Conservation (phyloP, 345 rosid species). For the Gynandropsis gynandra region DNA sequence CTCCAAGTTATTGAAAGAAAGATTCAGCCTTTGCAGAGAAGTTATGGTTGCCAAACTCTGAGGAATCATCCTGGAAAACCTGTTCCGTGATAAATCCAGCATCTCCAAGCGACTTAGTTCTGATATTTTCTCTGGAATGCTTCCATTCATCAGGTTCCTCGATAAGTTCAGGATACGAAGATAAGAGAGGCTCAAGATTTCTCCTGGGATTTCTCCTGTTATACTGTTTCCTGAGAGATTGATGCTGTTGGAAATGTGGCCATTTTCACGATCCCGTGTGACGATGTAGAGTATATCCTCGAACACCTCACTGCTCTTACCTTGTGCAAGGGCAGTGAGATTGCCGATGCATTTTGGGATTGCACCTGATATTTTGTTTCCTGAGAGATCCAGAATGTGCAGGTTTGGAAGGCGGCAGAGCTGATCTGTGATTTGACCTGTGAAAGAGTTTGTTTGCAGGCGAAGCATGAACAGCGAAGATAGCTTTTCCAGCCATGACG, state of each 20-base stretch:
- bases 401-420: slow-evolving; percentile 34
- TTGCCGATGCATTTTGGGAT: slow-evolving; percentile 40
- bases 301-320: slow-evolving; percentile 25
- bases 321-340: slow-evolving; percentile 31
- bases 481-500: slow-evolving; percentile 32
- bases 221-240: slow-evolving; percentile 39
- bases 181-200: slow-evolving; percentile 22
- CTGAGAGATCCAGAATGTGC: slow-evolving; percentile 43
- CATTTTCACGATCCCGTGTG: slow-evolving; percentile 30
- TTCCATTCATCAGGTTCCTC: slow-evolving; percentile 23
- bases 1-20: slow-evolving; percentile 41
- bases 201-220: slow-evolving; percentile 33
- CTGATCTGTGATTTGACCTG: slow-evolving; percentile 28
- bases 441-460: slow-evolving; percentile 31
- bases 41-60: slow-evolving; percentile 30
- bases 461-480: slow-evolving; percentile 35
- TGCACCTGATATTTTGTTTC: slow-evolving; percentile 35
- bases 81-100: slow-evolving; percentile 41
- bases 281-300: slow-evolving; percentile 27
- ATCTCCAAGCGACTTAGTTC: slow-evolving; percentile 26
- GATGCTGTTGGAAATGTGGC: slow-evolving; percentile 23
- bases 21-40: slow-evolving; percentile 31
- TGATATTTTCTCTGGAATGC: slow-evolving; percentile 26
- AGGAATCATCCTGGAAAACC: slow-evolving; percentile 42
- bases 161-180: slow-evolving; percentile 35